phyloP scores from a whole-genome alignment of 2,329 filamentous ascomycete genomes.

The Colletotrichum somersetense region DNA sequence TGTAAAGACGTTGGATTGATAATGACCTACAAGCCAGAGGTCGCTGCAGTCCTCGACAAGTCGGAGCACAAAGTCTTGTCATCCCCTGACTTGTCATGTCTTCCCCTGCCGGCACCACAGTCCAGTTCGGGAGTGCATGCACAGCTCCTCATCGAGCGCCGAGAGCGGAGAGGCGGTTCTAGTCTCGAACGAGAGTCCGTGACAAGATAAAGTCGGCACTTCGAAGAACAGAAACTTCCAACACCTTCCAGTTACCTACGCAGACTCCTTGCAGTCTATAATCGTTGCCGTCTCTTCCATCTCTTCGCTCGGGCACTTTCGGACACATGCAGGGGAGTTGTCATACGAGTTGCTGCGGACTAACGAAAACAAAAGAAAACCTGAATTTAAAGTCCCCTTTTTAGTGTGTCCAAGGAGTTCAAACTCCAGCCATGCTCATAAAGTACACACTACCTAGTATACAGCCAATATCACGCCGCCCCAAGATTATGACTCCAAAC shows the following conservation, averaged over 20 bases:
- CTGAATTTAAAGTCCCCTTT: slow-evolving; percentile 40
- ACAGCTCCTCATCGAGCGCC: background rate
- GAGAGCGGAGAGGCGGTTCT: no score
- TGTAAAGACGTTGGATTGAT: background rate
- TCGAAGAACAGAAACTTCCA: background rate
- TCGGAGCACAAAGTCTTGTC: background rate
- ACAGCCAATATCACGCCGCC: slow-evolving; percentile 42
- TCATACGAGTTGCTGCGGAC: slow-evolving; percentile 24
- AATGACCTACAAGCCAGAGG: background rate
- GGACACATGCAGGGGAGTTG: slow-evolving; percentile 14
- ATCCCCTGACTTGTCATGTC: background rate
- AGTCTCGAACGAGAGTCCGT: no score
- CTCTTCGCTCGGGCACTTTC: slow-evolving; percentile 10
- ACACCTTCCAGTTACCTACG: background rate
- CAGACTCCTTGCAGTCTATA: slow-evolving; percentile 8
- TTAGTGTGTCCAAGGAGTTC: slow-evolving; percentile 40
- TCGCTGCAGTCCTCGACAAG: background rate
- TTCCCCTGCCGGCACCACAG: background rate
- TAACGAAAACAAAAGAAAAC: slow-evolving; percentile 40
- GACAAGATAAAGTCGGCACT: no score
- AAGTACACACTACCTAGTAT: slow-evolving; percentile 42
- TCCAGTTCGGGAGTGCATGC: background rate
- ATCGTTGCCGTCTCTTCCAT: background rate
- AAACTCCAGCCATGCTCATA: slow-evolving; percentile 36
- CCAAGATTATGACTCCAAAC: slow-evolving; percentile 41